Conservation (phyloP, 2,329 filamentous ascomycete species). For the Nothopassalora personata region DNA sequence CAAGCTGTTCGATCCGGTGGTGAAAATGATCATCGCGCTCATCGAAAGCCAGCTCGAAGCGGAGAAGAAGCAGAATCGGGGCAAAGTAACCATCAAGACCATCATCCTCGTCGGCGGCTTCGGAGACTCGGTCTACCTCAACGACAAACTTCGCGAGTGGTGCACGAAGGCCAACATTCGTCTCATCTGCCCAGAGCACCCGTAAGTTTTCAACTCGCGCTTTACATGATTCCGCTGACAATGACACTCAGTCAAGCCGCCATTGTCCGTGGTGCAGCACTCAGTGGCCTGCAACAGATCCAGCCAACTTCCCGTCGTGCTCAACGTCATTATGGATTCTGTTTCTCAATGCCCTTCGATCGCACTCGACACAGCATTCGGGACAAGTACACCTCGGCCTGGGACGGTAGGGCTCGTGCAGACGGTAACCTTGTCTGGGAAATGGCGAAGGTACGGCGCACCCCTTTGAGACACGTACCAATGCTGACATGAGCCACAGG, state of each 20-base stretch:
- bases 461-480: neutral
- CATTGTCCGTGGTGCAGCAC: conserved; percentile 15
- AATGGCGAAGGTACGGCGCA: conserved; percentile 8
- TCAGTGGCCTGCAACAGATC: conserved; percentile 8
- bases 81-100: conserved; percentile 10
- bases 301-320: conserved; percentile 12
- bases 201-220: neutral
- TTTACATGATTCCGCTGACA: neutral
- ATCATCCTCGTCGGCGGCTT: conserved; percentile 14
- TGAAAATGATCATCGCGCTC: conserved; percentile 6
- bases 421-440: conserved; percentile 2
- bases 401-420: neutral
- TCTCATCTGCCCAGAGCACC: conserved; percentile 8
- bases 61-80: neutral
- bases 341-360: conserved; percentile 1
- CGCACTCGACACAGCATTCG: neutral
- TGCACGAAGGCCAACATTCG: neutral
- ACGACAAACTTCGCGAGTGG: conserved; percentile 2
- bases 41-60: conserved; percentile 13
- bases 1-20: conserved; percentile 9
- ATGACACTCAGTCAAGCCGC: conserved; percentile 5
- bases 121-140: conserved; percentile 12
- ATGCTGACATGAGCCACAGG: neutral
- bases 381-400: neutral
- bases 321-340: conserved; percentile 10